Percentiles rank a stretch among this genome's conserved stretches.
These are phyloP conservation scores for Colletotrichum sp. DNA, from an alignment of 2,329 filamentous ascomycete species.

Conservation along the genomic window DNA sequence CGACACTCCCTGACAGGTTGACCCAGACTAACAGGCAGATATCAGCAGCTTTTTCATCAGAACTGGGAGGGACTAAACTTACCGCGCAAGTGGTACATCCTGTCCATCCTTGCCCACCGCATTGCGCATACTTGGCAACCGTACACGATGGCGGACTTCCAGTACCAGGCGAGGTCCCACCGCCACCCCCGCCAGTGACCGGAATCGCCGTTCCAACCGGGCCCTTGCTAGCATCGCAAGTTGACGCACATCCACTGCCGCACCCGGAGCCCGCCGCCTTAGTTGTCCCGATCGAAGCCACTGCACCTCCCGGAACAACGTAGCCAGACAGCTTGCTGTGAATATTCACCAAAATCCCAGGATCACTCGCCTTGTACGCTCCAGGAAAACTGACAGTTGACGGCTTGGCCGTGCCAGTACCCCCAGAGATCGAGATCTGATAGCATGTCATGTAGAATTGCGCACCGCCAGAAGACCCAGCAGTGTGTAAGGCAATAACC, in stretches of 20 bases:
- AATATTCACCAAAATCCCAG: constrained; percentile 54
- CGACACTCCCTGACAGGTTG: not conserved
- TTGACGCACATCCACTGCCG: constrained; percentile 41
- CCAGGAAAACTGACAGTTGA: constrained; percentile 44
- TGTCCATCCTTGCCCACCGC: constrained; percentile 44
- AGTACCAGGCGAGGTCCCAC: not conserved
- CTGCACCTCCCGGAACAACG: constrained; percentile 47
- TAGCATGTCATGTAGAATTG: constrained; percentile 46
- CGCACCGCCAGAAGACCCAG: constrained; percentile 34
- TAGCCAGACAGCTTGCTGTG: constrained; percentile 45
- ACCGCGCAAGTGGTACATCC: constrained; percentile 46
- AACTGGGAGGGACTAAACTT: constrained; percentile 24
- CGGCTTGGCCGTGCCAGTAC: constrained; percentile 29
- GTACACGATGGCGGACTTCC: constrained; percentile 30
- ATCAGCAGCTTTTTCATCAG: constrained; percentile 25
- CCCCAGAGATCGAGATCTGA: constrained; percentile 35
- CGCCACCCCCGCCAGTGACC: not conserved
- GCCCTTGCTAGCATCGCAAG: constrained; percentile 37
- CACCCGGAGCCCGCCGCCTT: constrained; percentile 45
- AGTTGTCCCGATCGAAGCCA: constrained; percentile 44
- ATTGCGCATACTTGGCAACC: constrained; percentile 41
- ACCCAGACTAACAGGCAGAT: not conserved
- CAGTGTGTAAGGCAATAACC: constrained; percentile 52
- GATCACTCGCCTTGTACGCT: constrained; percentile 47
- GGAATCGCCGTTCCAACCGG: constrained; percentile 30